Base-by-base conservation (phyloP, 345 rosid genomes). In the Rubroshorea leprosula region DNA sequence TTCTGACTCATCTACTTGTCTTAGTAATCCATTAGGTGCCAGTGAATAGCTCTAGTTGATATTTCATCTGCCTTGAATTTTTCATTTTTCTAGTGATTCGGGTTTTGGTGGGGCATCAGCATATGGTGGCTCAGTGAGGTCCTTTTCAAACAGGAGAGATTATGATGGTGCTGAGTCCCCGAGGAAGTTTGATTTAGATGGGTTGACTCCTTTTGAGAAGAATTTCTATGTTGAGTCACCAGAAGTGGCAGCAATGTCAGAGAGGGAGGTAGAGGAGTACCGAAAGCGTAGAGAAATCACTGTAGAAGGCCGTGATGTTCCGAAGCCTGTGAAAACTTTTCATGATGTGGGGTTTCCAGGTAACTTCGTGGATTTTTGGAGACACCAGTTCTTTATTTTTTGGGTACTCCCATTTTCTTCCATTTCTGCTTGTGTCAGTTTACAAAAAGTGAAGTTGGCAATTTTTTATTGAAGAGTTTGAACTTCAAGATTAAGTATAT, bases 331-430 rank as follows among this genome's bases (percentile, higher is more conserved):
- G 55, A 87, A 85, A 68, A 77, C 55, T 56, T 94, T 94, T 51
- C 58, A 62, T 12, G 96, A 94, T 68, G 76, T 80, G 27, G 96
- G 99, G 25, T 90, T 94, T 80, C 99, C 99, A 18, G 99, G 99
- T 90, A 72, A 51, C 24, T 47, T 49, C 27, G 38, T 57, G 68
- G 51, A 23, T 51, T 55, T 24, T 57, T 62, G 24, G 5, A 26
- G 45, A 19, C 23, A 44, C 18, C 47, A n/a, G 22, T 35, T n/a
- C n/a, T n/a, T n/a, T n/a, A n/a, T n/a, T 51, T 55, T 24, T 57
- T 62, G 24, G 5, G 31, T 39, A 19, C 23, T 31, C 18, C 47
- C 17, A 18, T 35, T 35, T 3, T 35, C 41, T 35, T 35, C 7
- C 12, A 1, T 6, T 35, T 35, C 6, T 35, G 41, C 12, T 35